Percentiles rank a stretch among this genome's conserved stretches.
These are phyloP conservation scores for Quercus tomentella DNA, from an alignment of 331 rosid species.

Conservation along the genomic window DNA sequence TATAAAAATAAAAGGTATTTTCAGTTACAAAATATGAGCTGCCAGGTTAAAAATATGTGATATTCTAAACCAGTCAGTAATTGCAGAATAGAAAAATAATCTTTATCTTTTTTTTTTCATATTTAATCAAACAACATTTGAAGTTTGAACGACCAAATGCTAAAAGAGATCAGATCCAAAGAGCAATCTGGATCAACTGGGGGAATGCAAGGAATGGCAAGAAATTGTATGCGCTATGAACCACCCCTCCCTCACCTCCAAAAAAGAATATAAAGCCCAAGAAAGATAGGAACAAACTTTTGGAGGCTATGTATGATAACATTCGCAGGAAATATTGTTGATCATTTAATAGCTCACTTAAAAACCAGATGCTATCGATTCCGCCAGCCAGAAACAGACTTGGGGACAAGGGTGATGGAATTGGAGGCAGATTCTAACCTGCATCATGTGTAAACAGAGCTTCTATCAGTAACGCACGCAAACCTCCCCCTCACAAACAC, in stretches of 20 bases:
- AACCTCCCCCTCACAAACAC: background rate
- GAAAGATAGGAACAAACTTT: too few relatives aligned
- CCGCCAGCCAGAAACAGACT: slow-evolving; percentile 88
- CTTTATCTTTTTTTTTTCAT: too few relatives aligned
- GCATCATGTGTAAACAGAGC: slow-evolving; percentile 17
- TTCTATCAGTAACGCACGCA: background rate
- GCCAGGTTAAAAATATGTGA: background rate
- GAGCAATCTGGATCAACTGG: background rate
- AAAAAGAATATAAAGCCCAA: too few relatives aligned
- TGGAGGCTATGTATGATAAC: too few relatives aligned
- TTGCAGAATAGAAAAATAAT: background rate
- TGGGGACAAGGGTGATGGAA: slow-evolving; percentile 71
- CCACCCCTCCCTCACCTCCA: too few relatives aligned
- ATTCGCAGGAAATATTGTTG: background rate
- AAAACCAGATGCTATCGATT: slow-evolving; percentile 35
- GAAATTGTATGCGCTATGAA: too few relatives aligned
- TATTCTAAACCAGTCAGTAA: background rate
- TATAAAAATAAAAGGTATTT: too few relatives aligned
- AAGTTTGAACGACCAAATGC: too few relatives aligned
- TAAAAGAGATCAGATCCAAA: background rate
- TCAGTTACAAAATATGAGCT: background rate
- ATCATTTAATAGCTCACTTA: background rate
- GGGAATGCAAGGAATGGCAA: too few relatives aligned
- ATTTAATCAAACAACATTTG: background rate
- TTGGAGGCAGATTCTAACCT: slow-evolving; percentile 82